Base-by-base conservation (phyloP, 148 eudicot genomes). In the Vaccinium macrocarpon region DNA sequence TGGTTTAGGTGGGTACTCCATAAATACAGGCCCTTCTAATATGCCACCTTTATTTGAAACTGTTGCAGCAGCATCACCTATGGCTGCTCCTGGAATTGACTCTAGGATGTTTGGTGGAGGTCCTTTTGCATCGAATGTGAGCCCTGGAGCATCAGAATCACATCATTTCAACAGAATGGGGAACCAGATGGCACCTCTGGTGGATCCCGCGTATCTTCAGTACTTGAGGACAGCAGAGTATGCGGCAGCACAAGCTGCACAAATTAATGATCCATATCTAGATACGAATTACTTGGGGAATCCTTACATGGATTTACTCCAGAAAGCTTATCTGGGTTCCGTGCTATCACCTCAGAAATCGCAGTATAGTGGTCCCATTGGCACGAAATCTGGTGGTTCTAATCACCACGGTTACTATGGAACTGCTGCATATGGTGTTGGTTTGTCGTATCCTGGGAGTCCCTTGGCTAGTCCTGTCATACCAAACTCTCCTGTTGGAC, bases 31-130 rank as follows among this genome's bases (percentile, higher is more conserved):
- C 23, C 89, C 89, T 71, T 82, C 85, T 78, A 94, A 90, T 89
- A 84, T 93, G 84, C 95, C 98, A 71, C 95, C 95, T 29, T 82
- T 94, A 46, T 92, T 92, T 81, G 99, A 92, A 84, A 95, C 94
- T 86, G 95, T 91, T 49, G 93, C 95, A 82, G 90, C 92, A 29
- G 94, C 93, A 78, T 90, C 98, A 10, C 91, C 92, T 53, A 85
- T 94, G 90, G 95, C 87, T 25, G 82, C 89, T 21, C 92, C 88
- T 62, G 95, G 89, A 50, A 79, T 94, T 89, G 94, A 91, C 83
- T 87, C 91, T 7, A 88, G 94, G 84, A 70, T 80, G 52, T 56
- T 90, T 50, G 93, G 92, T 38, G 92, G 90, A 16, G 87, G 87
- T 38, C 82, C 91, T 78, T 89, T 90, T 15, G 90, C 95, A 80